A percentile compares a stretch with the other conserved stretches of the same genome.
phyloP scores from a whole-genome alignment of 139 green algal genomes.

The Micractinium sp. region DNA sequence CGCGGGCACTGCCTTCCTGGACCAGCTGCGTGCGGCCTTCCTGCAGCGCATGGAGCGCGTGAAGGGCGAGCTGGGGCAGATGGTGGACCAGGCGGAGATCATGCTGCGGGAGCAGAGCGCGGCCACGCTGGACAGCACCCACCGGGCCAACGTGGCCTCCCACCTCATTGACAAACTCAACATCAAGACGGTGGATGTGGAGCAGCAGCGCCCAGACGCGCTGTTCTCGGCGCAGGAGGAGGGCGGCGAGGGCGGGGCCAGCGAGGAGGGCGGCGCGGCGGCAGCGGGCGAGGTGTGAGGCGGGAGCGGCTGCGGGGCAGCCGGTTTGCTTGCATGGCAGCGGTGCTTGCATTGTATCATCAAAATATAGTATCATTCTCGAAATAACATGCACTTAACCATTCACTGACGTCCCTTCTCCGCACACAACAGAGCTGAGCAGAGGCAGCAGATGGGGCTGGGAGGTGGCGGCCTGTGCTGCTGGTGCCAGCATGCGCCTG shows the following conservation, averaged over 20 bases:
- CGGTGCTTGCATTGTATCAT: too few relatives aligned
- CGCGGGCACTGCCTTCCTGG: neutral
- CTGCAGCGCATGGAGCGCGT: slow-evolving; percentile 1
- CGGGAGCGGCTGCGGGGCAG: too few relatives aligned
- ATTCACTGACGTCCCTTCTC: too few relatives aligned
- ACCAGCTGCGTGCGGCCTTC: slow-evolving; percentile 1
- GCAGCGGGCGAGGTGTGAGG: too few relatives aligned
- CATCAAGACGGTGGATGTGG: slow-evolving; percentile 2
- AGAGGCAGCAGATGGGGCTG: too few relatives aligned
- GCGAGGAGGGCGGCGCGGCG: neutral
- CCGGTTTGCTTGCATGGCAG: too few relatives aligned
- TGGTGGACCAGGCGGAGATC: neutral
- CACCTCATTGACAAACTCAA: slow-evolving; percentile 8
- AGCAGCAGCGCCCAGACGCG: slow-evolving; percentile 5
- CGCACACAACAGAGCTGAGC: too few relatives aligned
- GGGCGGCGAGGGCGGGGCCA: neutral
- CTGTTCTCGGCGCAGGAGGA: neutral
- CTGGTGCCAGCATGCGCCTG: too few relatives aligned
- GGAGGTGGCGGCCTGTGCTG: too few relatives aligned
- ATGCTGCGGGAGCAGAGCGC: neutral
- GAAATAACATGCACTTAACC: too few relatives aligned
- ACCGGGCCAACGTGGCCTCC: neutral
- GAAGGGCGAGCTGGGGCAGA: neutral
- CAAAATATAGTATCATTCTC: too few relatives aligned
- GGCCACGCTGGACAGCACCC: neutral